phyloP scores from a whole-genome alignment of 2,329 filamentous ascomycete species.

The Neopestalotiopsis clavispora region DNA sequence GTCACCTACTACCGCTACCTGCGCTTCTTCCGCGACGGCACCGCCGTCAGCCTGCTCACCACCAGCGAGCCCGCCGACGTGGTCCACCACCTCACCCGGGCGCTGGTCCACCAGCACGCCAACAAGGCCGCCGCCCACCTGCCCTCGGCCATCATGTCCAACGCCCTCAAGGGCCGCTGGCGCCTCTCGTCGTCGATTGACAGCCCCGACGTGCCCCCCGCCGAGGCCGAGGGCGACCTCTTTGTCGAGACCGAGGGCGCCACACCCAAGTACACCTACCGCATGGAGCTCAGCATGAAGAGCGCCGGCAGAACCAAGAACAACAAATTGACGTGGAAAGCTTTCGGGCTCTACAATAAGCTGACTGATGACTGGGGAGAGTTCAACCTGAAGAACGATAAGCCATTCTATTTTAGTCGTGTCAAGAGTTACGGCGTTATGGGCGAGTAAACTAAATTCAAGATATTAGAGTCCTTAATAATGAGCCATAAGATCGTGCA shows the following conservation, averaged over 20 bases:
- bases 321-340: conserved; percentile 87
- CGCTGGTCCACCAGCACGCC: conserved; percentile 62
- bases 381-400: conserved; percentile 70
- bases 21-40: conserved; percentile 91
- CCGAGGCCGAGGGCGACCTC: conserved; percentile 68
- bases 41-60: conserved; percentile 78
- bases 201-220: conserved; percentile 31
- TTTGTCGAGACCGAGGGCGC: conserved; percentile 87
- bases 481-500: background rate
- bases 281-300: conserved; percentile 77
- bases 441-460: conserved; percentile 40
- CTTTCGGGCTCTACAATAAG: conserved; percentile 89
- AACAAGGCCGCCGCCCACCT: conserved; percentile 42
- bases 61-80: conserved; percentile 85
- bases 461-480: background rate
- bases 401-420: conserved; percentile 70
- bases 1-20: conserved; percentile 98
- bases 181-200: conserved; percentile 43
- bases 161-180: conserved; percentile 66
- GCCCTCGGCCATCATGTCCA: conserved; percentile 65
- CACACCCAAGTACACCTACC: conserved; percentile 78
- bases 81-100: conserved; percentile 79
- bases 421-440: conserved; percentile 65
- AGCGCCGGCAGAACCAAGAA: conserved; percentile 72
- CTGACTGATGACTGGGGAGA: conserved; percentile 90